These are phyloP conservation scores for Aureobasidium lini DNA, from an alignment of 2,329 filamentous ascomycete genomes.

Conservation along the genomic window DNA sequence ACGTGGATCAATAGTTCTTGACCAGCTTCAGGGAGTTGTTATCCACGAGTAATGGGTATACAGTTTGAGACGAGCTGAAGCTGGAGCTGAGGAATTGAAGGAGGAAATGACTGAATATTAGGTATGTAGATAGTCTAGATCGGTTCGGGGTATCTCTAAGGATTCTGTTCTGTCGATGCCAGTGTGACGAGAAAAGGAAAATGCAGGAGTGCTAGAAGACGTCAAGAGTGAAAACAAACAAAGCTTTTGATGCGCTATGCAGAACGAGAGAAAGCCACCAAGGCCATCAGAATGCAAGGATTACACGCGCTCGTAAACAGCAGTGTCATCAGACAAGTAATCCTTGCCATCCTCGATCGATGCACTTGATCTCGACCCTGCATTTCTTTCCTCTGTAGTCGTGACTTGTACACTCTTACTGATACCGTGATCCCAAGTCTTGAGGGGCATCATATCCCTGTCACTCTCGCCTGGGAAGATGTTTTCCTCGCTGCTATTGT, in stretches of 20 bases:
- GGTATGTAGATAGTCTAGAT: neutral
- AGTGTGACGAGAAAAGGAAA: no score
- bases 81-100: no score
- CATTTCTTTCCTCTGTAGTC: slow-evolving; percentile 1
- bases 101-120: neutral
- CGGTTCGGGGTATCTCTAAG: neutral
- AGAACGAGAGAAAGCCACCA: neutral
- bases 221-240: no score
- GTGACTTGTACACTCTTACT: slow-evolving; percentile 13
- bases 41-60: no score
- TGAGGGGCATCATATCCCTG: neutral
- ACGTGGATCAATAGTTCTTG: no score
- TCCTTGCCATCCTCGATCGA: slow-evolving; percentile 1
- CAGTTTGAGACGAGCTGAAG: no score
- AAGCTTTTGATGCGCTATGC: neutral
- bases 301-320: slow-evolving; percentile 6
- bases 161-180: slow-evolving; percentile 4
- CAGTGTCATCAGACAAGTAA: neutral
- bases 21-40: no score
- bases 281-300: neutral
- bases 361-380: neutral
- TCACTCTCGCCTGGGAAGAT: neutral
- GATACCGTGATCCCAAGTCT: slow-evolving; percentile 10
- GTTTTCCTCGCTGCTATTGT: slow-evolving; percentile 9
- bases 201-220: neutral